A percentile compares a stretch with the other conserved stretches of the same genome.
phyloP scores from a whole-genome alignment of 331 rosid genomes.

The Acacia concinna region DNA sequence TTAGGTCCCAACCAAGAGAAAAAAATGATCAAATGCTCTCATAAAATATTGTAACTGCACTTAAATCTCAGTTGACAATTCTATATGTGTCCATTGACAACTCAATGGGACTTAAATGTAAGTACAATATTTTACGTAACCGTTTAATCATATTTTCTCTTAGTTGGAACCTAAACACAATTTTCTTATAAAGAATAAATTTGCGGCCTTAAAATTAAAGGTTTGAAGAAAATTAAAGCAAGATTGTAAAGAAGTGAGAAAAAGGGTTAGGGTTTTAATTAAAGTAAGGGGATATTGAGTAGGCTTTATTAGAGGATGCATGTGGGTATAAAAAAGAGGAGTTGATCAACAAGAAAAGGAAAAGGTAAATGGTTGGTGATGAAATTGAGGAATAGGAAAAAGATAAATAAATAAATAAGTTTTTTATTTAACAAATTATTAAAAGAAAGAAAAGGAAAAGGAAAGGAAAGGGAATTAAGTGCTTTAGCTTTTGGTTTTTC shows the following conservation, averaged over 20 bases:
- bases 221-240: not conserved
- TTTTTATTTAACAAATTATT: not conserved
- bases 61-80: too few relatives aligned
- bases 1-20: too few relatives aligned
- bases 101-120: too few relatives aligned
- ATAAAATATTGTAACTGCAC: too few relatives aligned
- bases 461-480: not conserved
- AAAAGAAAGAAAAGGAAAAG: not conserved
- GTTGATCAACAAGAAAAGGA: constrained; percentile 33
- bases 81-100: too few relatives aligned
- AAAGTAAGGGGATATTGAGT: constrained; percentile 28
- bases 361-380: constrained; percentile 32
- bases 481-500: constrained; percentile 41
- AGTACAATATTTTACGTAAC: too few relatives aligned
- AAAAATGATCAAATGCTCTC: too few relatives aligned
- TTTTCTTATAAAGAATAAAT: too few relatives aligned
- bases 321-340: constrained; percentile 31
- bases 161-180: too few relatives aligned
- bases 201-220: constrained; percentile 17
- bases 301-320: constrained; percentile 35
- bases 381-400: constrained; percentile 38
- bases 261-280: constrained; percentile 23
- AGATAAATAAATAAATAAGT: not conserved
- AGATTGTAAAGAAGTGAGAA: not conserved
- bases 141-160: too few relatives aligned